These are phyloP conservation scores for Sordariomycetes sp. DNA, from an alignment of 2,329 filamentous ascomycete genomes.

Conservation along the genomic window DNA sequence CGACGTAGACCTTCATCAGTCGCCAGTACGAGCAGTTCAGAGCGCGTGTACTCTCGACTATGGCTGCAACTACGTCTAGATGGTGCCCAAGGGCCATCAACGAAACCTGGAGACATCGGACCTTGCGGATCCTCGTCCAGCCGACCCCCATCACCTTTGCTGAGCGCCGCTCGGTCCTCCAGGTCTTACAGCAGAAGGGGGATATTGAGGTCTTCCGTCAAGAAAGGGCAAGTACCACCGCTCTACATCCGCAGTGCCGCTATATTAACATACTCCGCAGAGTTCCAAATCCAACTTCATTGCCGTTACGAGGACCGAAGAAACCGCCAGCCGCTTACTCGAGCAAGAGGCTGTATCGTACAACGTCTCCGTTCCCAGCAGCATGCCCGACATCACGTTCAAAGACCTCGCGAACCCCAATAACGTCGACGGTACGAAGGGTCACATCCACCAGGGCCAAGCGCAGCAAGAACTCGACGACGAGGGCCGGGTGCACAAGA, in stretches of 20 bases:
- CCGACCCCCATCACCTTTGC: slow-evolving; percentile 41
- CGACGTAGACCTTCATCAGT: no score
- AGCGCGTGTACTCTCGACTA: no score
- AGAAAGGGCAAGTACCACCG: no score
- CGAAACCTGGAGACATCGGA: slow-evolving; percentile 18
- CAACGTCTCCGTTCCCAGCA: slow-evolving; percentile 19
- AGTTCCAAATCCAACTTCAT: slow-evolving; percentile 45
- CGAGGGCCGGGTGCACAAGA: slow-evolving; percentile 12
- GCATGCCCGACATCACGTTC: slow-evolving; percentile 19
- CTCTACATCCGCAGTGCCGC: no score
- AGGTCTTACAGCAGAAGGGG: slow-evolving; percentile 38
- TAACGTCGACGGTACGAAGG: slow-evolving; percentile 5
- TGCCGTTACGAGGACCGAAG: slow-evolving; percentile 31
- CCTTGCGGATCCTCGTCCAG: slow-evolving; percentile 41
- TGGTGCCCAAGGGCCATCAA: slow-evolving; percentile 3
- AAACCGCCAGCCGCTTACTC: slow-evolving; percentile 29
- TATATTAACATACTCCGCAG: no score
- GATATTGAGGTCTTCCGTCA: slow-evolving; percentile 38
- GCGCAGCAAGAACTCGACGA: neutral
- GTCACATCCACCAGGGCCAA: neutral
- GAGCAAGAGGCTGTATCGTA: slow-evolving; percentile 37
- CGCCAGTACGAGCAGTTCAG: neutral
- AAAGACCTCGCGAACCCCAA: slow-evolving; percentile 17
- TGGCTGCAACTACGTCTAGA: neutral
- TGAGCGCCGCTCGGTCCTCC: slow-evolving; percentile 46